These are phyloP conservation scores for Penicillium pulvis DNA, from an alignment of 495 filamentous ascomycete genomes.

Conservation along the genomic window DNA sequence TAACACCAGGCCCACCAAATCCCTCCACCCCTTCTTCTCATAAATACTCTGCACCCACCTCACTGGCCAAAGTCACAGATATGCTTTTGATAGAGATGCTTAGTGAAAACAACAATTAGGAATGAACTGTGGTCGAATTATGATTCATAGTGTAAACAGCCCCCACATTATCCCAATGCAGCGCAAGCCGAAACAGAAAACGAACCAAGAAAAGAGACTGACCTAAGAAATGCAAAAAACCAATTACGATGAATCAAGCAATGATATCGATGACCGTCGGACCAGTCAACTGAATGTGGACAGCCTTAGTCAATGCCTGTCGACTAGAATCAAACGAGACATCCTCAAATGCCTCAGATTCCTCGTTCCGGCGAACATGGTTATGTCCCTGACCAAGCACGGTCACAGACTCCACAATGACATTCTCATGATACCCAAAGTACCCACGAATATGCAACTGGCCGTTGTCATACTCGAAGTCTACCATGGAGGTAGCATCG, in stretches of 20 bases:
- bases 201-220: not conserved
- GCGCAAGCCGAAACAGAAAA: not conserved
- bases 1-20: no score
- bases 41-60: no score
- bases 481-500: constrained; percentile 46
- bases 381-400: constrained; percentile 49
- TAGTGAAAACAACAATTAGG: no score
- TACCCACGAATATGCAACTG: constrained; percentile 52
- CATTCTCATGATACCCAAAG: constrained; percentile 49
- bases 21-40: no score
- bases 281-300: not conserved
- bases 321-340: constrained; percentile 14
- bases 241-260: not conserved
- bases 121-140: no score
- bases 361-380: not conserved
- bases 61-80: no score
- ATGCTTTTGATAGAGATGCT: no score
- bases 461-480: constrained; percentile 55
- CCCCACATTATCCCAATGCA: no score
- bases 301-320: constrained; percentile 24
- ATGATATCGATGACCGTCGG: not conserved
- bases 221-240: not conserved
- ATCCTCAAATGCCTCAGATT: not conserved
- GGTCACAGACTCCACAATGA: constrained; percentile 51
- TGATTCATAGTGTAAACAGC: no score